These are phyloP conservation scores for Lindgomyces ingoldianus DNA, from an alignment of 495 filamentous ascomycete genomes.

Conservation along the genomic window DNA sequence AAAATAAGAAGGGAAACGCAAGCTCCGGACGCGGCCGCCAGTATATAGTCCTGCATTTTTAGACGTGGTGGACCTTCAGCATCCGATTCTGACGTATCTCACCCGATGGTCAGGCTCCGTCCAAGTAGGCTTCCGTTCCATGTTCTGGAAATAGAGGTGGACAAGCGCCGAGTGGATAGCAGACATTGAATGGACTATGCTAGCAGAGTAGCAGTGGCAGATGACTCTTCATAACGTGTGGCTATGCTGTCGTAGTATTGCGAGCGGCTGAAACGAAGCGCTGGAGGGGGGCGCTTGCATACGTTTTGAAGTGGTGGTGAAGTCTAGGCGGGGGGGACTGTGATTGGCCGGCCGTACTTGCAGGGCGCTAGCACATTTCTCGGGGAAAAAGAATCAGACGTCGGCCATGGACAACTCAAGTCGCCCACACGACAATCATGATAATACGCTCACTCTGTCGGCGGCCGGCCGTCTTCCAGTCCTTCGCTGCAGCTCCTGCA, in stretches of 20 bases:
- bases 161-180: constrained; percentile 31
- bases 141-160: constrained; percentile 33
- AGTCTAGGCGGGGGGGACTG: background rate
- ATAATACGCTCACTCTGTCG: constrained; percentile 56
- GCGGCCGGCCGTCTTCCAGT: constrained; percentile 55
- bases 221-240: constrained; percentile 33
- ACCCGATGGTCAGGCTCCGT: constrained; percentile 1
- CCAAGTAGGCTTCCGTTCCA: background rate
- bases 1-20: background rate
- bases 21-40: background rate
- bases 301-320: constrained; percentile 13
- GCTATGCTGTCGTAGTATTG: constrained; percentile 13
- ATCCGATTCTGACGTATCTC: background rate
- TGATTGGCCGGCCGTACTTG: constrained; percentile 26
- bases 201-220: constrained; percentile 32
- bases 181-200: constrained; percentile 14
- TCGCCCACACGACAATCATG: constrained; percentile 35
- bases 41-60: constrained; percentile 26
- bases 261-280: constrained; percentile 25
- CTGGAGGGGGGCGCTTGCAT: constrained; percentile 19
- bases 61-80: background rate
- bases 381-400: background rate
- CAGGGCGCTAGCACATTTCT: constrained; percentile 10
- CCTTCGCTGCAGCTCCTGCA: constrained; percentile 39
- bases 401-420: constrained; percentile 1